phyloP scores from a whole-genome alignment of 2,329 filamentous ascomycete species.

The Ilyonectria destructans region DNA sequence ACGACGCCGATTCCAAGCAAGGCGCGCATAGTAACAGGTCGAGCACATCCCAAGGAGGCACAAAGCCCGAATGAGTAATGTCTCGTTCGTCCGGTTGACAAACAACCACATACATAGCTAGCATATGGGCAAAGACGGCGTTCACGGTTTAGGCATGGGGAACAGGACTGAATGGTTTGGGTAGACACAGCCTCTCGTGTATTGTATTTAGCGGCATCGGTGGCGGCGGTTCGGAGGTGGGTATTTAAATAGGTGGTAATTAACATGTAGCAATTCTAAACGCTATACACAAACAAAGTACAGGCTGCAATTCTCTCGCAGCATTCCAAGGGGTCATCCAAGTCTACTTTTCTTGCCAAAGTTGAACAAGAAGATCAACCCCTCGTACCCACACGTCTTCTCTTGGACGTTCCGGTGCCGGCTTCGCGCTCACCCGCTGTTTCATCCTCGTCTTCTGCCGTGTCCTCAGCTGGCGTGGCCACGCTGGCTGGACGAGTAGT shows the following conservation, averaged over 20 bases:
- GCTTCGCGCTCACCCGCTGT: conserved; percentile 60
- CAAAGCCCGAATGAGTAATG: conserved; percentile 44
- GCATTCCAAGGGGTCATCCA: conserved; percentile 36
- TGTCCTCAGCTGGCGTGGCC: conserved; percentile 62
- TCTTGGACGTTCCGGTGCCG: conserved; percentile 53
- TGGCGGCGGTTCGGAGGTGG: conserved; percentile 15
- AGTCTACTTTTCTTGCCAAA: conserved; percentile 24
- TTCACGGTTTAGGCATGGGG: conserved; percentile 18
- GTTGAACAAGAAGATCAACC: neutral
- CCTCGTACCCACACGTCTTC: conserved; percentile 54
- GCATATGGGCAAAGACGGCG: conserved; percentile 18
- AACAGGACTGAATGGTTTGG: conserved; percentile 1
- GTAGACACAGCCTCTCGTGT: neutral
- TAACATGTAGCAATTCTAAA: conserved; percentile 48
- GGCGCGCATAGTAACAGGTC: conserved; percentile 52
- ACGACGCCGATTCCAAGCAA: conserved; percentile 50
- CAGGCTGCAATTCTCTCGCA: conserved; percentile 39
- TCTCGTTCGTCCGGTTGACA: neutral
- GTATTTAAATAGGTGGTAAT: conserved; percentile 40
- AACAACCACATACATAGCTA: neutral
- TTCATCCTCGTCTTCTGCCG: conserved; percentile 67
- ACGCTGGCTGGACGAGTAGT: conserved; percentile 56
- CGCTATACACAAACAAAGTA: conserved; percentile 46
- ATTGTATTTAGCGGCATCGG: conserved; percentile 23
- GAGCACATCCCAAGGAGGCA: conserved; percentile 51